phyloP scores from a whole-genome alignment of 768 basidiomycete genomes.

The Pleurotus tuber-regium region DNA sequence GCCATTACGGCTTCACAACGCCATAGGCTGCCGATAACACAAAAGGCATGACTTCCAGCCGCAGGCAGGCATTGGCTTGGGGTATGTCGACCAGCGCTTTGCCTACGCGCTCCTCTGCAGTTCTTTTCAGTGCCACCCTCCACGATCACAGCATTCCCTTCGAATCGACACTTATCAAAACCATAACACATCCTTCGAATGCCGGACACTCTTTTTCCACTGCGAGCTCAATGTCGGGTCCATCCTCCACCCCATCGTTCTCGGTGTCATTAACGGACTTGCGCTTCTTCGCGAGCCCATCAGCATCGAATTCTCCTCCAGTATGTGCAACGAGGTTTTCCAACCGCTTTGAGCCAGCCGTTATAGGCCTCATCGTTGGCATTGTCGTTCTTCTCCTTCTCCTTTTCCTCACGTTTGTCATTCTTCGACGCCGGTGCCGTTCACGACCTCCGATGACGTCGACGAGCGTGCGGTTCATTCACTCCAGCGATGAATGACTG shows the following conservation, averaged over 20 bases:
- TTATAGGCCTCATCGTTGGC: not conserved
- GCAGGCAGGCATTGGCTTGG: too few species aligned
- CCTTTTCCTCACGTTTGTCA: constrained; percentile 2
- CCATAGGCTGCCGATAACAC: too few species aligned
- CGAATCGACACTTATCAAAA: too few species aligned
- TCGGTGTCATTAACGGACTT: not conserved
- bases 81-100: too few species aligned
- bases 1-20: too few species aligned
- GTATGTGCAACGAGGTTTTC: not conserved
- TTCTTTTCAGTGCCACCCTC: too few species aligned
- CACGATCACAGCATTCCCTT: too few species aligned
- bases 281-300: not conserved
- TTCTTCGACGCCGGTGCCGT: constrained; percentile 1
- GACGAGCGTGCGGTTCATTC: constrained; percentile 1
- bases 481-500: not conserved
- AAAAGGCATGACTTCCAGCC: too few species aligned
- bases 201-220: too few species aligned
- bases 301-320: not conserved
- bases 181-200: too few species aligned
- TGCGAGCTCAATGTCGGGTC: too few species aligned
- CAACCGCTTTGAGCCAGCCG: not conserved
- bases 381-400: not conserved
- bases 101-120: too few species aligned
- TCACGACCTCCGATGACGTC: not conserved
- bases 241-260: not conserved